Evolutionary conservation across 768 basidiomycete genomes (phyloP), one percentile per base, ranked within the genome.

Genomic region (Fomitopsis pulvina): DNA sequence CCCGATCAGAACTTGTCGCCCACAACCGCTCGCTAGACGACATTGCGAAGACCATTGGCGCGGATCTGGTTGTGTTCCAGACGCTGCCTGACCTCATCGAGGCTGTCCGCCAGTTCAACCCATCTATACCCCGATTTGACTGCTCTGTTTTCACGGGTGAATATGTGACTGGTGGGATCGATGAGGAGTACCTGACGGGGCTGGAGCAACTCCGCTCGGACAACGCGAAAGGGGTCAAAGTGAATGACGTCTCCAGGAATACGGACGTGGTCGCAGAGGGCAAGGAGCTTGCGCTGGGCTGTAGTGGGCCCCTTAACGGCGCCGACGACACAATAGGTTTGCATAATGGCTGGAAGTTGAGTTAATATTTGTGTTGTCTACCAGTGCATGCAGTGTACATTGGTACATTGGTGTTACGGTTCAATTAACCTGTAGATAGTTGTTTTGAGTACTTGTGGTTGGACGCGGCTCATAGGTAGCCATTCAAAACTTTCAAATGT

Each of bases 131-230:
- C 45, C 67, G 72, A 7, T 96, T 98, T 62, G 96, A 99, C 62
- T 98, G 95, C 68, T 97, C 95, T 12, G 95, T 99, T 21, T 99
- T 98, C 69, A 92, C 90, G 8, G 96, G 96, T 40, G 83, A 96
- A 64, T 99, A 99, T 64, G 80, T 98, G 45, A 99, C 95, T 1
- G 95, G 96, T 16, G 87, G 87, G 14, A 87, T 99, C 22, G 83
- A 89, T 58, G 86, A 90, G 56, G 74, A 62, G 40, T 98, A 99
- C 69, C 72, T 99, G 42, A 65, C 71, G 30, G 71, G 80, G 52
- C 61, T 99, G 34, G 91, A 97, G 66, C 71, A 69, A 30, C 61
- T 91, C 48, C 79, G 96, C 18, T 85, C 86, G 30, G 95, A 98
- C 61, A 87, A 89, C 60, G 69, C 21, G 84, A 83, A 67, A 59